These are phyloP conservation scores for Lachnellula subtilissima DNA, from an alignment of 2,329 filamentous ascomycete species.

Conservation along the genomic window DNA sequence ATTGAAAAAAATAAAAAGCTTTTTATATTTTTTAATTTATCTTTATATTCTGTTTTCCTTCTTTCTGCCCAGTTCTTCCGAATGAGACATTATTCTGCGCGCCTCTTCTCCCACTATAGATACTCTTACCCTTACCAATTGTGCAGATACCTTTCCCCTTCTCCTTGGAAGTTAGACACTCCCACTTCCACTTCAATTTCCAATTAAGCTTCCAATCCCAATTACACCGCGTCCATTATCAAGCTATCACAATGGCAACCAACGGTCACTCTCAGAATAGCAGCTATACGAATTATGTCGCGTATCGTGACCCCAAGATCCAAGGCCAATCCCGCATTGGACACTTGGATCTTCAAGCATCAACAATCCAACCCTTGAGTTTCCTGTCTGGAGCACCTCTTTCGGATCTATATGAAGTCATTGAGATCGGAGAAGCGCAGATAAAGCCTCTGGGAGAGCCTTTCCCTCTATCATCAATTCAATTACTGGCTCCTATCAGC, in stretches of 20 bases:
- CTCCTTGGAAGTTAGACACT: too few relatives aligned
- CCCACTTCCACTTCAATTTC: too few relatives aligned
- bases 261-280: neutral
- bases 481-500: conserved; percentile 42
- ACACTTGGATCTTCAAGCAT: conserved; percentile 35
- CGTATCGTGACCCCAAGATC: conserved; percentile 28
- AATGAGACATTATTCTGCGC: too few relatives aligned
- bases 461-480: conserved; percentile 34
- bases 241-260: neutral
- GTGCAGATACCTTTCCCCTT: too few relatives aligned
- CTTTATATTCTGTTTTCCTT: too few relatives aligned
- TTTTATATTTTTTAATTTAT: too few relatives aligned
- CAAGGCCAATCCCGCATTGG: conserved; percentile 34
- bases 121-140: too few relatives aligned
- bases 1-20: too few relatives aligned
- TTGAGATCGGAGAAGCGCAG: conserved; percentile 39
- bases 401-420: conserved; percentile 46
- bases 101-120: too few relatives aligned
- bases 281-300: conserved; percentile 35
- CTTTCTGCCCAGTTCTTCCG: too few relatives aligned
- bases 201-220: too few relatives aligned
- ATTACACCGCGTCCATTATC: too few relatives aligned
- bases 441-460: conserved; percentile 34
- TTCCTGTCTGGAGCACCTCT: conserved; percentile 44
- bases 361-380: conserved; percentile 39